Evolutionary conservation across 2,329 filamentous ascomycete genomes (phyloP).

Genomic region (Myotisia sp.): DNA sequence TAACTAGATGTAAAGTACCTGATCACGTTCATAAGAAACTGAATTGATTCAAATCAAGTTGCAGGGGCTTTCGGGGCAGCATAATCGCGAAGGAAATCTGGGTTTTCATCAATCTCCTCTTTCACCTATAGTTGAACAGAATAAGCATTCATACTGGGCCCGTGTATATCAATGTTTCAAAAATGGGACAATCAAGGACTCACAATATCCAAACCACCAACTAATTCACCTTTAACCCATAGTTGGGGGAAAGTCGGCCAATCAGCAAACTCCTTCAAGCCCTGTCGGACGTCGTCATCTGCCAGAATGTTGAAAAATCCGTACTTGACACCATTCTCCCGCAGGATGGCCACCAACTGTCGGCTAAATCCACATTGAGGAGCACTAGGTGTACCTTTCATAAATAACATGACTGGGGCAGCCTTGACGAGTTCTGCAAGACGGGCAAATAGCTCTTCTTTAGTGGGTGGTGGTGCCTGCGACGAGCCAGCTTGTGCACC

Average conservation of each 20-base stretch:
- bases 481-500: conserved; percentile 12
- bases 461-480: conserved; percentile 41
- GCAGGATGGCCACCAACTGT: conserved; percentile 70
- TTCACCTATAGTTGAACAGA: conserved; percentile 52
- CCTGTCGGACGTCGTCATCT: conserved; percentile 92
- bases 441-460: conserved; percentile 73
- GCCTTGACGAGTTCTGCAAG: conserved; percentile 80
- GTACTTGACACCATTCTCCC: conserved; percentile 85
- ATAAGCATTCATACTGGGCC: background rate
- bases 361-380: conserved; percentile 89
- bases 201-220: conserved; percentile 92
- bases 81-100: conserved; percentile 68
- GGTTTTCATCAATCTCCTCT: conserved; percentile 75
- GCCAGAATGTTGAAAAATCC: conserved; percentile 99
- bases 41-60: no score
- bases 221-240: conserved; percentile 78
- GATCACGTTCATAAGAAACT: no score
- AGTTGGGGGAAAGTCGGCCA: conserved; percentile 97
- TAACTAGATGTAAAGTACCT: no score
- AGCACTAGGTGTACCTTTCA: conserved; percentile 83
- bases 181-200: conserved; percentile 29
- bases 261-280: conserved; percentile 91
- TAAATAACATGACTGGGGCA: conserved; percentile 95
- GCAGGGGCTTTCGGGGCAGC: conserved; percentile 30
- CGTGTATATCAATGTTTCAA: conserved; percentile 4